Evolutionary conservation across 129 eudicot species (phyloP).

Genomic region (Ambrosia trifida): DNA sequence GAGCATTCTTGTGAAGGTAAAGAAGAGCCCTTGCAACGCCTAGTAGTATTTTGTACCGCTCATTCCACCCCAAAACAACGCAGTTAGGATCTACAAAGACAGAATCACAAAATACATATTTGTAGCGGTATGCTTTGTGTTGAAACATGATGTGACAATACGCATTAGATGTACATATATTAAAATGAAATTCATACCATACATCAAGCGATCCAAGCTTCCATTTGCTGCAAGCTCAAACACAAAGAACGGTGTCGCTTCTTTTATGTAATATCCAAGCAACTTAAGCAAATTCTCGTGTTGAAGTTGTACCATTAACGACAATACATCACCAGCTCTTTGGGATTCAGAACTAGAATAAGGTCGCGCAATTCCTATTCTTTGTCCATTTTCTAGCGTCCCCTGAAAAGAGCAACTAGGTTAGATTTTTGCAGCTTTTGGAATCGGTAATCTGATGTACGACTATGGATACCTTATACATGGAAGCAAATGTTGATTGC

Average conservation of each 20-base stretch:
- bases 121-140: background rate
- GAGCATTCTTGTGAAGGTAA: conserved; percentile 14
- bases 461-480: conserved; percentile 23
- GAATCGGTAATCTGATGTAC: background rate
- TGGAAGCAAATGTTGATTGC: background rate
- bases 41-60: conserved; percentile 9
- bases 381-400: conserved; percentile 15
- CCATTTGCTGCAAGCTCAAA: background rate
- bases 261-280: conserved; percentile 22
- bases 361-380: background rate
- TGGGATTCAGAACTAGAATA: background rate
- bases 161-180: background rate
- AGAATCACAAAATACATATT: background rate
- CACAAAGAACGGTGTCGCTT: background rate
- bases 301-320: background rate
- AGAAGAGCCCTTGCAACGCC: conserved; percentile 17
- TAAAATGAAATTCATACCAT: background rate
- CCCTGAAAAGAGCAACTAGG: conserved; percentile 3
- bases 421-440: no score
- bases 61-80: background rate
- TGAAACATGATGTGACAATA: background rate
- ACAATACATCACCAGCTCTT: background rate
- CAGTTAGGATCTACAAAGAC: background rate
- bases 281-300: conserved; percentile 13
- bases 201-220: conserved; percentile 1